Evolutionary conservation across 768 basidiomycete species (phyloP), one percentile per base, ranked within the genome.

Genomic region (Wakefieldia striispora): DNA sequence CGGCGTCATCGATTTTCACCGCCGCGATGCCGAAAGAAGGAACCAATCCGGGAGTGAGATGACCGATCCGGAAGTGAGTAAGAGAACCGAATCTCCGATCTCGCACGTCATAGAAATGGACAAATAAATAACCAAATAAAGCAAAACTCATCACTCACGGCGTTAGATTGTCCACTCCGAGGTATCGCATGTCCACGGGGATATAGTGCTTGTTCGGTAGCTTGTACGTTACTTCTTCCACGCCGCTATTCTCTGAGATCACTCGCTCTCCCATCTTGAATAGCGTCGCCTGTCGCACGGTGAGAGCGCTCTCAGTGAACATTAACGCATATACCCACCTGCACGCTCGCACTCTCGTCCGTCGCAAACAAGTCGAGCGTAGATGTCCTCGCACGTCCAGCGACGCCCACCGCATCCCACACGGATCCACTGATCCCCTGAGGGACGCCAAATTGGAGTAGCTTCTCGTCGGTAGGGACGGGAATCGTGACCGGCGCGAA

Each of bases 201-300:
- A 97, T 80, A 67, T 95, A 97, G 75, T 33, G 33, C 33, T 33
- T 33, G 33, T 98, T 98, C 2, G 95, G 95, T 3, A 97, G 76
- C 37, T 71, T 68, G 69, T 95, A 97, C 13, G 77, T 75, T 27
- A 90, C 86, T 3, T 68, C 68, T 37, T 75, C 63, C 12, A 97
- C 75, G 2, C 55, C 16, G 2, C 14, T 14, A 14, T 33, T 33
- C 33, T 33, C 33, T 16, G 33, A 5, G 33, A 33, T 14, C 6
- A 97, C 75, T 2, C 77, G 75, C 54, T 88, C 79, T 0, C 78
- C 90, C 83, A 95, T 95, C 72, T 88, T 89, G 78, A 84, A 95
- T 43, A 95, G 72, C 23, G 94, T 33, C 9, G 95, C 95, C 89
- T 97, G 16, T 14, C 4, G 6, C 33, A 33, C 14, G 14, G 33